Evolutionary conservation across 148 eudicot species (phyloP), one percentile per base, ranked within the genome.

Genomic region (Limonium bicolor): DNA sequence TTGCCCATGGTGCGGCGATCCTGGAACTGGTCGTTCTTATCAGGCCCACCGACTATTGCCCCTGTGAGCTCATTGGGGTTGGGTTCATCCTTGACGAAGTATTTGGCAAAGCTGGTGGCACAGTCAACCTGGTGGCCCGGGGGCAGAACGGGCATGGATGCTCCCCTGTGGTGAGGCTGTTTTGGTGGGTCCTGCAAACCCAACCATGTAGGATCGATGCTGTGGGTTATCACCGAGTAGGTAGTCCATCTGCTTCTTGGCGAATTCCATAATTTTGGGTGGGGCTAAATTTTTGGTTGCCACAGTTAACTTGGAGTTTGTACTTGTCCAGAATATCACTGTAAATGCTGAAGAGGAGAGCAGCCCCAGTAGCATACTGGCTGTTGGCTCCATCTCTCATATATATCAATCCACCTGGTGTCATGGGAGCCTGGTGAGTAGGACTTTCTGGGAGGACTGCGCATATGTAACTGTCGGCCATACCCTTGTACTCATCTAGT

Each of bases 151-250:
- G 94, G 90, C 9, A 79, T 72, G 0, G 96, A 87, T 4, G 96
- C 71, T 16, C 96, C 96, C 63, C 96, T 76, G 50, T 87, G 96
- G 60, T 87, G 96, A 3, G 96, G 66, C 27, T 82, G 96, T 36
- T 40, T 58, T 7, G 96, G 96, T 26, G 84, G 84, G 27, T 82
- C 76, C 0, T 2, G 94, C 94, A 20, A 73, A 87, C 12, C 94
- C 96, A 4, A 87, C 96, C 96, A 87, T 82, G 70, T 76, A 78
- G 53, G 96, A 87, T 64, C 79, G 67, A n/a, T 57, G 55, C 41
- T 44, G 56, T 0, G 96, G 96, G 64, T 87, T 87, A 2, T 63
- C 49, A 20, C 96, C 96, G 5, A 87, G 51, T 36, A 87, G 25
- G 54, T 87, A 82, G 42, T 87, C 96, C 76, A 87, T 79, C 85